A percentile compares a stretch with the other conserved stretches of the same genome.
Conservation (phyloP, 2,329 filamentous ascomycete genomes). For the Epichloe festucae region DNA sequence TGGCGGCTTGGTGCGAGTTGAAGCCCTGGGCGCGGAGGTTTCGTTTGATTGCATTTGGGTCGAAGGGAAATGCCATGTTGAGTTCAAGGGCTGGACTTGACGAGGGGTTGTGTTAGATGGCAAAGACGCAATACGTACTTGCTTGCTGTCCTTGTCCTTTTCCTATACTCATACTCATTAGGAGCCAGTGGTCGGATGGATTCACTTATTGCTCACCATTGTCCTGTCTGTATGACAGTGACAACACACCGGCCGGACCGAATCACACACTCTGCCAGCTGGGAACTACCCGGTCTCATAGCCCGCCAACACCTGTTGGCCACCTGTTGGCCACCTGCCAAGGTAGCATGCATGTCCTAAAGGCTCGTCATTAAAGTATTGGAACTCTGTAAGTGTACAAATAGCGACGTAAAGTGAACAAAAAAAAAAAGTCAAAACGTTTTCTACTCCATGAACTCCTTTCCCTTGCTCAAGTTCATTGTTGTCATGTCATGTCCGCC, state of each 20-base stretch:
- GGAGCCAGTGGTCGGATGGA: not conserved
- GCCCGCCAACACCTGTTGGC: not conserved
- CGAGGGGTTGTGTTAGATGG: no score
- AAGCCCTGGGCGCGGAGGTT: conserved; percentile 11
- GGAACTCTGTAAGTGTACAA: not conserved
- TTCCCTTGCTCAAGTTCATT: not conserved
- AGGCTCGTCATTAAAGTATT: not conserved
- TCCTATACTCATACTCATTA: not conserved
- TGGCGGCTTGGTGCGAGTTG: conserved; percentile 9
- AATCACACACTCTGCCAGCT: not conserved
- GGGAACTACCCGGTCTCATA: not conserved
- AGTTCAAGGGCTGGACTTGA: not conserved
- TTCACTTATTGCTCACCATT: not conserved
- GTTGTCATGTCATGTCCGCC: not conserved
- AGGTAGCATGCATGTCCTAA: not conserved
- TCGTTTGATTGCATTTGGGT: conserved; percentile 9
- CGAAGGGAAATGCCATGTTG: conserved; percentile 9
- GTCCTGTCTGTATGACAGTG: not conserved
- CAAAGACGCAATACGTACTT: not conserved
- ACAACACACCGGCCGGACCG: not conserved
- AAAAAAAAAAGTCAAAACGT: not conserved
- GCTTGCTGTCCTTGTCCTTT: not conserved
- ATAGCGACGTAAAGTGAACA: not conserved
- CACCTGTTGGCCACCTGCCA: not conserved
- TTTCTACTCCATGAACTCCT: not conserved